Percentiles rank a stretch among this genome's conserved stretches.
phyloP scores from a whole-genome alignment of 2,329 filamentous ascomycete genomes.

The Sarocladium strictum region DNA sequence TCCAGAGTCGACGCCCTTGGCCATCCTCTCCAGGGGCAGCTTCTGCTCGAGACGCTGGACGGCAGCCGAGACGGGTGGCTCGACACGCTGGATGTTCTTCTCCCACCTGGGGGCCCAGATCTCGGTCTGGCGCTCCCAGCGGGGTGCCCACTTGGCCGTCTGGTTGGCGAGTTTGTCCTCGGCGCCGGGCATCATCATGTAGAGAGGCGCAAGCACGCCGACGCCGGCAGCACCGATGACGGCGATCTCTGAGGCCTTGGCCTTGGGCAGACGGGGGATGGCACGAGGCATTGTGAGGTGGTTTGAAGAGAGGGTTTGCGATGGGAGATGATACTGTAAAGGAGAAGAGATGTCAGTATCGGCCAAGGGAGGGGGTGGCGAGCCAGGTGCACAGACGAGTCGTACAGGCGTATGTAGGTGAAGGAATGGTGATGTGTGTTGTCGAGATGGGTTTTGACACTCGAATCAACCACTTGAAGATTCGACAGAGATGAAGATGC shows the following conservation, averaged over 20 bases:
- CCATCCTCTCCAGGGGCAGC: conserved; percentile 45
- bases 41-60: conserved; percentile 40
- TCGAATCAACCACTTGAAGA: background rate
- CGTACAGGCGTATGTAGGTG: background rate
- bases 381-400: background rate
- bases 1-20: conserved; percentile 39
- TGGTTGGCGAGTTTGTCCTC: conserved; percentile 48
- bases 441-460: background rate
- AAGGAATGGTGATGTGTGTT: background rate
- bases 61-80: conserved; percentile 39
- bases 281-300: conserved; percentile 7
- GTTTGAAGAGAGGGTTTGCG: background rate
- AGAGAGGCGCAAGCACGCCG: conserved; percentile 48
- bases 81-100: conserved; percentile 40
- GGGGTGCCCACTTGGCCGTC: conserved; percentile 52
- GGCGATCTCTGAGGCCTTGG: conserved; percentile 42
- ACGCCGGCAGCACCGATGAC: conserved; percentile 49
- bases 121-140: conserved; percentile 53
- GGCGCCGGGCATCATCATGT: conserved; percentile 50
- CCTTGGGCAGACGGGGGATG: conserved; percentile 41
- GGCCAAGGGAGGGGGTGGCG: conserved; percentile 1
- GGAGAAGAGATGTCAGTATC: background rate
- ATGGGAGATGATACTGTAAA: background rate
- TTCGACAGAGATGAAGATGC: background rate
- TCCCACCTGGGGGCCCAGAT: conserved; percentile 45